A percentile compares a stretch with the other conserved stretches of the same genome.
Conservation (phyloP, 345 rosid species). For the Populus simonii region DNA sequence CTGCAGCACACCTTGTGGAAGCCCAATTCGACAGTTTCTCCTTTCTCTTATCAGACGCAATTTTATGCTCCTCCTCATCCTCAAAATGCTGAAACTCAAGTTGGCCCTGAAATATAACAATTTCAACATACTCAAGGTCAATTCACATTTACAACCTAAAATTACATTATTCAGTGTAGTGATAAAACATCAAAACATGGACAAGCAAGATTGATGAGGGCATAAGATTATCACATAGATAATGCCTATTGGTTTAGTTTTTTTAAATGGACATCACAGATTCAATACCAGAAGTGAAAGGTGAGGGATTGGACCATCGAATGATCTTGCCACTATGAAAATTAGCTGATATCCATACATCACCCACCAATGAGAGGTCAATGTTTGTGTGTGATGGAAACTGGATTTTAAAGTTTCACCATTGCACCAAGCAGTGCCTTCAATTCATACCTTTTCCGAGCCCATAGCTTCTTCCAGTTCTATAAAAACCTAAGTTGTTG, state of each 20-base stretch:
- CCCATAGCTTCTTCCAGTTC: not conserved
- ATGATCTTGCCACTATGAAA: not conserved
- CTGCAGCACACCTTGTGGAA: conserved; percentile 24
- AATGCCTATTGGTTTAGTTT: not conserved
- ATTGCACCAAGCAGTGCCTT: not conserved
- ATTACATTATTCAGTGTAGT: conserved; percentile 13
- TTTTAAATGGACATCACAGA: not conserved
- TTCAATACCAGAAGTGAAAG: not conserved
- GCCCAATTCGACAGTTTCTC: conserved; percentile 18
- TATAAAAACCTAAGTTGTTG: not conserved
- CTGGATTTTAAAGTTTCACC: not conserved
- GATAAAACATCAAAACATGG: conserved; percentile 2
- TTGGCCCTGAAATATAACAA: conserved; percentile 10
- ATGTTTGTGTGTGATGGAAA: not conserved
- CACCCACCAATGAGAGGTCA: not conserved
- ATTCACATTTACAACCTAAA: conserved; percentile 25
- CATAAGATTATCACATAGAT: not conserved
- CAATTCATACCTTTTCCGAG: not conserved
- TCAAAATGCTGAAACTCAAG: conserved; percentile 17
- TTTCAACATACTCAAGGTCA: conserved; percentile 10
- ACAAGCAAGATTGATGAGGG: conserved; percentile 1
- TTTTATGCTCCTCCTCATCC: conserved; percentile 17
- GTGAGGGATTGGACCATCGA: not conserved
- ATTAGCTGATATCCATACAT: not conserved
- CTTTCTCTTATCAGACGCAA: conserved; percentile 17